These are phyloP conservation scores for Neolentinus lepideus DNA, from an alignment of 1,284 basidiomycete genomes.

Conservation along the genomic window DNA sequence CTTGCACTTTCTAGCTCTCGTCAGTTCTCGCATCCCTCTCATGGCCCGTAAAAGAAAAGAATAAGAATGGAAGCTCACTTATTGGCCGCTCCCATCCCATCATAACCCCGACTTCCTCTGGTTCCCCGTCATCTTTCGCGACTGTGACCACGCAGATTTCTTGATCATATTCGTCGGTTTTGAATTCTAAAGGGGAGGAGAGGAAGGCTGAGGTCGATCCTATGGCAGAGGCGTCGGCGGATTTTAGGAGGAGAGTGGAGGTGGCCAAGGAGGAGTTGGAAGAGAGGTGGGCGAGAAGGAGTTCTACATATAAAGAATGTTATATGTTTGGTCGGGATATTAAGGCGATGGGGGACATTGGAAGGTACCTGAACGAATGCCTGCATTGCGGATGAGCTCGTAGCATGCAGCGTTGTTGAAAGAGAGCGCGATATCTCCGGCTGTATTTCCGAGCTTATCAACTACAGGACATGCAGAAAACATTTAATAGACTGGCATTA, in stretches of 20 bases:
- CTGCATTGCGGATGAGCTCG: conserved; percentile 75
- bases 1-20: conserved; percentile 44
- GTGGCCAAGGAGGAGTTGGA: conserved; percentile 32
- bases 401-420: conserved; percentile 75
- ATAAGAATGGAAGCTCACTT: too few relatives aligned
- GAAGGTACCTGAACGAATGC: conserved; percentile 77
- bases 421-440: conserved; percentile 84
- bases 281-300: conserved; percentile 56
- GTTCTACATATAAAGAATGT: conserved; percentile 44
- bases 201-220: conserved; percentile 78
- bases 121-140: conserved; percentile 44
- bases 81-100: conserved; percentile 92
- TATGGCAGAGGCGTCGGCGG: conserved; percentile 59
- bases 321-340: conserved; percentile 2
- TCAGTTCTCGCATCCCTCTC: conserved; percentile 10
- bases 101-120: conserved; percentile 76
- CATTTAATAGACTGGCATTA: background rate
- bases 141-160: conserved; percentile 75
- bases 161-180: conserved; percentile 68
- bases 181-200: conserved; percentile 63
- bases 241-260: conserved; percentile 44
- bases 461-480: conserved; percentile 34
- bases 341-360: background rate
- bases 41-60: too few relatives aligned
- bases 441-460: conserved; percentile 73